Evolutionary conservation across 1,284 basidiomycete genomes (phyloP), one percentile per base, ranked within the genome.

Genomic region (Pyrrhoderma noxium): DNA sequence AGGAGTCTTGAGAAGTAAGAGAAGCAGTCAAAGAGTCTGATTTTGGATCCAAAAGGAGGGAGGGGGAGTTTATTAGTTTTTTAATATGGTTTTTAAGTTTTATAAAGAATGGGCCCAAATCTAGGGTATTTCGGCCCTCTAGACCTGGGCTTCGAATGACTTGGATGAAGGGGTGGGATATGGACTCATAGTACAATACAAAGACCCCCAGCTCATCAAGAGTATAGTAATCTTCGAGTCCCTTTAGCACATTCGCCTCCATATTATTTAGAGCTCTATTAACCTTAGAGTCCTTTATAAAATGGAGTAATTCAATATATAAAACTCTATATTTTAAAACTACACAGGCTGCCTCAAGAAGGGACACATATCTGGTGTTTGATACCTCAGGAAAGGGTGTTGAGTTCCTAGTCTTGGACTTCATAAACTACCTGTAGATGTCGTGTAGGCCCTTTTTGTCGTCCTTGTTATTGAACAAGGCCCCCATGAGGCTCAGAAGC

Each of bases 131-230:
- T 1, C 31, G 9, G 8, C 38, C 36, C 21, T 48, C 36, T 4
- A 48, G 9, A 21, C 36, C 35, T 19, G 54, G 23, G 14, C 55
- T 56, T 7, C 62, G 57, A n/a, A 69, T 61, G 0, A 27, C 7
- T 7, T 51, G 34, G 52, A 67, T 62, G 52, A 69, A 70, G 1
- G 65, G 67, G 34, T 61, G 50, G 2, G 58, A 60, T 25, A 68
- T 57, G 11, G 59, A 37, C 44, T 67, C 60, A 19, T 57, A 55
- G 56, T 68, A 69, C 2, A 70, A 49, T 2, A 59, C 52, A 13
- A 70, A 56, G 11, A 64, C 62, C 18, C 57, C 61, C 25, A 70
- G 62, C 45, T 71, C 67, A 2, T 67, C 68, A 8, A 68, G 56
- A n/a, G 68, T 70, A 5, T 60, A 48, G 14, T 35, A 43, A 49